phyloP scores from a whole-genome alignment of 2,329 filamentous ascomycete species.

The Biscogniauxia mediterranea region DNA sequence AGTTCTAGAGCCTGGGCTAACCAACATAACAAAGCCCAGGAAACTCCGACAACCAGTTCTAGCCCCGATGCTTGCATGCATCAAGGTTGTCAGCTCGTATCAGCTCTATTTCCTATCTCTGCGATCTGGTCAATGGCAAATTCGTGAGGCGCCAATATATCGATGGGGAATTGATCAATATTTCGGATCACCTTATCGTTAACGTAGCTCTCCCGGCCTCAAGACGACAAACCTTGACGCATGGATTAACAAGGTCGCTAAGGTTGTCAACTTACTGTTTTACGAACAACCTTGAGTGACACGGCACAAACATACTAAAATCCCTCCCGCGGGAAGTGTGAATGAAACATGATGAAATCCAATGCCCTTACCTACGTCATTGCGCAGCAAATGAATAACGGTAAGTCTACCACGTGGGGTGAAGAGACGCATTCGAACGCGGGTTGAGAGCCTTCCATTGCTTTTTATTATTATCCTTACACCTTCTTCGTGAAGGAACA shows the following conservation, averaged over 20 bases:
- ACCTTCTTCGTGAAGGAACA: too few species aligned
- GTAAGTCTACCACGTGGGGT: constrained; percentile 24
- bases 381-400: constrained; percentile 26
- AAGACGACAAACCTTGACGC: too few species aligned
- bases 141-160: not conserved
- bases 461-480: too few species aligned
- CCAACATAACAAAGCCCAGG: not conserved
- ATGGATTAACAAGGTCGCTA: too few species aligned
- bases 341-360: not conserved
- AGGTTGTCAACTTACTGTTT: too few species aligned
- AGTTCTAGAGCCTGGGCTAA: constrained; percentile 9
- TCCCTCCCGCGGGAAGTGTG: not conserved
- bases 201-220: not conserved
- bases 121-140: not conserved
- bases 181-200: not conserved
- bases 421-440: constrained; percentile 3
- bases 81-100: not conserved
- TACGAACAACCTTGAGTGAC: not conserved
- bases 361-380: constrained; percentile 9
- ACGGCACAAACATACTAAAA: not conserved
- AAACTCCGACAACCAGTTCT: not conserved
- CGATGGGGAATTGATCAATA: not conserved
- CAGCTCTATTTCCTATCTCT: not conserved
- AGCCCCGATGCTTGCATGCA: not conserved
- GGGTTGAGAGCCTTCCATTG: too few species aligned